Conservation (phyloP, 2,329 filamentous ascomycete genomes). For the Alternaria metachromatica region DNA sequence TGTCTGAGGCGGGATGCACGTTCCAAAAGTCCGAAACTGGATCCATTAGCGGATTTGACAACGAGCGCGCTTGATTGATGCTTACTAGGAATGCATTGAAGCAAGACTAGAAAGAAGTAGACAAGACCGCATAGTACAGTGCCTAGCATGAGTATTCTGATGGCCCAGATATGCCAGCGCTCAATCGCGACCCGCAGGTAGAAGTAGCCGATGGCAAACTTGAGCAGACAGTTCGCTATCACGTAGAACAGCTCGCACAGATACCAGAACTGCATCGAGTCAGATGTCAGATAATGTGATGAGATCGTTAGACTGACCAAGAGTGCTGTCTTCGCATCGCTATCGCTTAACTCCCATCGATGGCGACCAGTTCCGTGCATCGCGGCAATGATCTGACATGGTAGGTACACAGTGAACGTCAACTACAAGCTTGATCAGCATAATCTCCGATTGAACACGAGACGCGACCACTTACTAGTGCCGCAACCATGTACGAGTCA, state of each 20-base stretch:
- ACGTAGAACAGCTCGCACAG: conserved; percentile 64
- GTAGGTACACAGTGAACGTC: conserved; percentile 51
- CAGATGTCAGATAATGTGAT: conserved; percentile 5
- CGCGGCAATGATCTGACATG: conserved; percentile 49
- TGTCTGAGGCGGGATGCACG: conserved; percentile 45
- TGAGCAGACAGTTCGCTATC: conserved; percentile 56
- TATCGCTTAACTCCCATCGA: conserved; percentile 40
- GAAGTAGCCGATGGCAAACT: conserved; percentile 61
- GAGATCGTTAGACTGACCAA: conserved; percentile 21
- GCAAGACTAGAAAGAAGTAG: conserved; percentile 59
- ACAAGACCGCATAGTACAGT: conserved; percentile 55
- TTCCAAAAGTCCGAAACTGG: conserved; percentile 59
- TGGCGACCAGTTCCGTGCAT: conserved; percentile 50
- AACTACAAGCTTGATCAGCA: conserved; percentile 24
- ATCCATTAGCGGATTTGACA: conserved; percentile 1
- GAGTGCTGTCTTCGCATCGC: conserved; percentile 38
- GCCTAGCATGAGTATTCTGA: conserved; percentile 56
- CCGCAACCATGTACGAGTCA: conserved; percentile 51
- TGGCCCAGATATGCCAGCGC: conserved; percentile 54
- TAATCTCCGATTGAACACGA: no score
- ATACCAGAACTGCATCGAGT: conserved; percentile 56
- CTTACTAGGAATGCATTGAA: conserved; percentile 59
- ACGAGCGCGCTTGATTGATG: not conserved
- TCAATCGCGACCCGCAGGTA: conserved; percentile 60
- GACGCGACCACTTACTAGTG: conserved; percentile 32